A percentile compares a stretch with the other conserved stretches of the same genome.
Conservation (phyloP, 305 asterid species). For the Salvia sclarea region DNA sequence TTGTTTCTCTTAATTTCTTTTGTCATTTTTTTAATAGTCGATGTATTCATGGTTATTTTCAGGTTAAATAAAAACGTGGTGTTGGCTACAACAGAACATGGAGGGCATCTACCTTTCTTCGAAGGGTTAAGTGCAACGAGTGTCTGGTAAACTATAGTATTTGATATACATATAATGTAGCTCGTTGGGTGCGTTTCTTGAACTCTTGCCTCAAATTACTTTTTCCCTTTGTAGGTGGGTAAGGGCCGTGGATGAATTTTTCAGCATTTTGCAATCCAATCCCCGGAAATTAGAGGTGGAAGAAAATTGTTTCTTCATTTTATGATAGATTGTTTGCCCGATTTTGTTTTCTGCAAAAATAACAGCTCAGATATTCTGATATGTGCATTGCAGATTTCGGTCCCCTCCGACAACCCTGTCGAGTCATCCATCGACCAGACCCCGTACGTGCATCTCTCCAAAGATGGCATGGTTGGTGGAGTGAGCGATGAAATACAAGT, state of each 20-base stretch:
- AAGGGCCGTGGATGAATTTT: conserved; percentile 89
- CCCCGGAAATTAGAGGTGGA: conserved; percentile 59
- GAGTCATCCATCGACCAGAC: conserved; percentile 73
- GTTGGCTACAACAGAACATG: conserved; percentile 86
- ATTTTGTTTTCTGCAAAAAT: conserved; percentile 2
- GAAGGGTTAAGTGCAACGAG: conserved; percentile 80
- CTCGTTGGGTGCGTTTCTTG: background rate
- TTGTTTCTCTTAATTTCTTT: background rate
- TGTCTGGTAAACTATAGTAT: conserved; percentile 53
- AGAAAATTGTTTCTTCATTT: background rate
- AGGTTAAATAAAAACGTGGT: conserved; percentile 77
- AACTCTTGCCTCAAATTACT: conserved; percentile 1
- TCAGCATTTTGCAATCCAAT: conserved; percentile 62
- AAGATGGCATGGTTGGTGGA: conserved; percentile 64
- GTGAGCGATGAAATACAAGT: conserved; percentile 39
- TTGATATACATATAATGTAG: conserved; percentile 4
- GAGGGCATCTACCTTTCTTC: conserved; percentile 88
- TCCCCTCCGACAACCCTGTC: conserved; percentile 41
- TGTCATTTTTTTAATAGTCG: background rate
- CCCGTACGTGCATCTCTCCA: conserved; percentile 55
- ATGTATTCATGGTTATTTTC: conserved; percentile 28
- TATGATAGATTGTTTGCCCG: background rate
- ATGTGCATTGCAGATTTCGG: conserved; percentile 44
- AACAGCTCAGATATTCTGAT: background rate
- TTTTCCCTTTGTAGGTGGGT: conserved; percentile 75